phyloP scores from a whole-genome alignment of 1,139 yeast genomes.

The Blastobotrys buckinghamii region DNA sequence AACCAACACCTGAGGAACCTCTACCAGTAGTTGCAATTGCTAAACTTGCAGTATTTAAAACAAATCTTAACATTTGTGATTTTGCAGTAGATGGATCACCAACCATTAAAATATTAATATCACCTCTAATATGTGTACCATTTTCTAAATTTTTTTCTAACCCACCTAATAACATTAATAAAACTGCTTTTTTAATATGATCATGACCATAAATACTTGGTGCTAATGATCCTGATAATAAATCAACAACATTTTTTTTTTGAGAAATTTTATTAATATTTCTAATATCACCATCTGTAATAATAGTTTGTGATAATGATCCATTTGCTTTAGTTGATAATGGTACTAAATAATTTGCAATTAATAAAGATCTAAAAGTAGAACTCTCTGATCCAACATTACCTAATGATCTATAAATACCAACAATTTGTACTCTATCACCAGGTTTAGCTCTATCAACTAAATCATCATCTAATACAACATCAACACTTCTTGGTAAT shows the following conservation, averaged over 20 bases:
- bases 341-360: slow-evolving; percentile 87
- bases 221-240: slow-evolving; percentile 80
- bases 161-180: slow-evolving; percentile 90
- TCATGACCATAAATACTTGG: slow-evolving; percentile 96
- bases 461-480: slow-evolving; percentile 86
- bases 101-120: slow-evolving; percentile 89
- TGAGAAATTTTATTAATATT: slow-evolving; percentile 77
- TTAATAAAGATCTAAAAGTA: slow-evolving; percentile 70
- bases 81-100: slow-evolving; percentile 99
- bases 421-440: slow-evolving; percentile 90
- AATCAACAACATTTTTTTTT: slow-evolving; percentile 64
- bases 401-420: slow-evolving; percentile 89
- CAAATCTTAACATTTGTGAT: slow-evolving; percentile 91
- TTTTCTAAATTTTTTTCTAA: slow-evolving; percentile 89
- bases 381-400: slow-evolving; percentile 43
- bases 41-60: slow-evolving; percentile 85
- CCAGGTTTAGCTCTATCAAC: slow-evolving; percentile 95
- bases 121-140: slow-evolving; percentile 98
- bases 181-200: slow-evolving; percentile 82
- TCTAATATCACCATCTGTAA: slow-evolving; percentile 79
- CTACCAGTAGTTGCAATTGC: slow-evolving; percentile 99
- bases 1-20: slow-evolving; percentile 99
- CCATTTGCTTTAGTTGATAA: slow-evolving; percentile 80
- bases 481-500: slow-evolving; percentile 87
- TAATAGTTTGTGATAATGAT: slow-evolving; percentile 65